These are phyloP conservation scores for Westerdykella ornata DNA, from an alignment of 2,329 filamentous ascomycete species.

Conservation along the genomic window DNA sequence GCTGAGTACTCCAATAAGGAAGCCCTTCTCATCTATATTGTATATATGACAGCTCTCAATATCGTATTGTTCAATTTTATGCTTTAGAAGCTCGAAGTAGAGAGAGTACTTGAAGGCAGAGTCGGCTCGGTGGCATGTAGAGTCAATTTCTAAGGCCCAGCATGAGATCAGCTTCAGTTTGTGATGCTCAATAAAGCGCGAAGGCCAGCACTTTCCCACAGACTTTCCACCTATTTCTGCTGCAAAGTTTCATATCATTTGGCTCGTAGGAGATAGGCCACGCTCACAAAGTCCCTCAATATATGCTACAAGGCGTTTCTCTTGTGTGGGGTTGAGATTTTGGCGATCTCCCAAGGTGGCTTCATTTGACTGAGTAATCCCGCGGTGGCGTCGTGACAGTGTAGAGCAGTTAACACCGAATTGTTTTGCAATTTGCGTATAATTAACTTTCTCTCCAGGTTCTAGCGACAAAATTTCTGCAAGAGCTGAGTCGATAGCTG, in stretches of 20 bases:
- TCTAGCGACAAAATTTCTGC: slow-evolving; percentile 4
- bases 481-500: slow-evolving; percentile 6
- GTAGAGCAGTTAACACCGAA: slow-evolving; percentile 4
- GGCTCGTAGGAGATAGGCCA: slow-evolving; percentile 11
- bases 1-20: slow-evolving; percentile 7
- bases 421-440: slow-evolving; percentile 2
- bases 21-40: too few relatives aligned
- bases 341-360: slow-evolving; percentile 1
- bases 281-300: slow-evolving; percentile 9
- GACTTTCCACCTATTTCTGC: slow-evolving; percentile 6
- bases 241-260: slow-evolving; percentile 12
- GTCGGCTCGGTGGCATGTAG: slow-evolving; percentile 12
- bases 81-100: too few relatives aligned
- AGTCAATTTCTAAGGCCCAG: slow-evolving; percentile 13
- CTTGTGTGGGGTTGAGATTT: slow-evolving; percentile 2
- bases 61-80: too few relatives aligned
- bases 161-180: slow-evolving; percentile 5
- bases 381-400: not conserved
- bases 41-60: too few relatives aligned
- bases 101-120: too few relatives aligned
- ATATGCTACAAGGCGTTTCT: slow-evolving; percentile 14
- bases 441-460: not conserved
- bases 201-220: slow-evolving; percentile 10
- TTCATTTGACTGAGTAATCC: not conserved
- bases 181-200: slow-evolving; percentile 11